Base-by-base conservation (phyloP, 345 rosid species). In the Microthlaspi erraticum region DNA sequence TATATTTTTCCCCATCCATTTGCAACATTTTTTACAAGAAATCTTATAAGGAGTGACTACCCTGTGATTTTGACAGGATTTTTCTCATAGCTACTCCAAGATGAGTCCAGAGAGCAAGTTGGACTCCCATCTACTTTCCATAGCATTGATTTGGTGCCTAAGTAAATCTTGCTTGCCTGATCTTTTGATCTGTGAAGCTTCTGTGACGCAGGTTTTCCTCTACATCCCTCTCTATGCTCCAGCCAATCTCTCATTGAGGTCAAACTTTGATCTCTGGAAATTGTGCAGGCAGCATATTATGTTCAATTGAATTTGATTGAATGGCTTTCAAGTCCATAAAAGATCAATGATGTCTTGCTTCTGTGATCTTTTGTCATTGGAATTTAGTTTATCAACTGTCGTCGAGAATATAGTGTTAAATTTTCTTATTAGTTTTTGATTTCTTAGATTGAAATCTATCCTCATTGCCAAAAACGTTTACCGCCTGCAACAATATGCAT, bases 101-200 rank as follows among this genome's bases (percentile, higher is more conserved):
- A 65, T 87, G 81, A 62, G 67, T 19, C 81, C 83, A 49, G 93
- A 85, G 81, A 79, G 81, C 79, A 90, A 92, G 81, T 64, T 92
- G 84, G 93, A 92, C 58, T 71, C 83, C 36, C 90, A 87, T 74
- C 52, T 92, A 65, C 88, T 84, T 55, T 83, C 95, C 34, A 81
- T 83, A 46, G 91, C 88, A 34, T 64, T 92, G 68, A 59, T 90
- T 61, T 79, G 70, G 75, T 92, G 97, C 81, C 90, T 92, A 6
- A 85, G 58, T 33, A 49, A 31, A 45, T 83, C 87, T 44, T 66
- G 57, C 66, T 59, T 77, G 66, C 71, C 74, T 73, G 84, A 84
- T 66, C 84, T 88, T 65, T 84, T 81, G 16, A 68, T 85, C 49
- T 83, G 82, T 80, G 90, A 85, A 77, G 68, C 63, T 72, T 76